Evolutionary conservation across 768 basidiomycete genomes (phyloP).

Genomic region (Leccinum subgranulosum): DNA sequence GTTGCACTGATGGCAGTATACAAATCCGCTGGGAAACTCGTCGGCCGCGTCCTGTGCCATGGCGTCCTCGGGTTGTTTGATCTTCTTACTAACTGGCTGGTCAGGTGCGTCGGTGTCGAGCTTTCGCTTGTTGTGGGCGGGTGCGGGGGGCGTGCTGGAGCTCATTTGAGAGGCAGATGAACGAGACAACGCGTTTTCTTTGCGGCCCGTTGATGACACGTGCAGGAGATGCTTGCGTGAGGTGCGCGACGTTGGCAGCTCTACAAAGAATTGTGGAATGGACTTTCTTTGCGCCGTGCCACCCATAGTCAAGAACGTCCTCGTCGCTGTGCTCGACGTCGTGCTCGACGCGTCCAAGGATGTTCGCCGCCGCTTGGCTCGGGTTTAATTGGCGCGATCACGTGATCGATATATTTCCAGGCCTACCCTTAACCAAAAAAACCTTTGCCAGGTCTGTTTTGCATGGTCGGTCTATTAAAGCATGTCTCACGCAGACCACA

Average conservation of each 20-base stretch:
- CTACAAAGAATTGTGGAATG: slow-evolving; percentile 44
- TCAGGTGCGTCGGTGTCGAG: slow-evolving; percentile 29
- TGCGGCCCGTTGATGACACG: slow-evolving; percentile 33
- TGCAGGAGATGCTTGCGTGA: slow-evolving; percentile 20
- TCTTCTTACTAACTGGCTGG: slow-evolving; percentile 19
- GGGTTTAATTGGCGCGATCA: slow-evolving; percentile 28
- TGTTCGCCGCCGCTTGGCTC: slow-evolving; percentile 5
- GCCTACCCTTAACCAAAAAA: slow-evolving; percentile 34
- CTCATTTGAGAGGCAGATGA: slow-evolving; percentile 29
- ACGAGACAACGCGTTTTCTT: slow-evolving; percentile 47
- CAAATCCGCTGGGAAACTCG: slow-evolving; percentile 37
- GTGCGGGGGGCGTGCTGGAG: slow-evolving; percentile 28
- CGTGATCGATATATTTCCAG: slow-evolving; percentile 15
- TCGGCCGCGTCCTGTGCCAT: slow-evolving; percentile 17
- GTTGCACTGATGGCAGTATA: slow-evolving; percentile 73
- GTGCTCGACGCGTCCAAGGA: slow-evolving; percentile 19
- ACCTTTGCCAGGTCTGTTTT: slow-evolving; percentile 6
- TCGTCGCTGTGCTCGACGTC: slow-evolving; percentile 9
- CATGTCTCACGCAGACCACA: slow-evolving; percentile 92
- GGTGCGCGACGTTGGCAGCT: slow-evolving; percentile 44
- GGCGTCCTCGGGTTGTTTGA: slow-evolving; percentile 29
- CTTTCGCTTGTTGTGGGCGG: slow-evolving; percentile 49
- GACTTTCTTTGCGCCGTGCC: slow-evolving; percentile 25
- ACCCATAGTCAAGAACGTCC: slow-evolving; percentile 15
- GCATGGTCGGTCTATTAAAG: neutral